A percentile compares a stretch with the other conserved stretches of the same genome.
phyloP scores from a whole-genome alignment of 306 rosid species.

The Rosa rugosa region DNA sequence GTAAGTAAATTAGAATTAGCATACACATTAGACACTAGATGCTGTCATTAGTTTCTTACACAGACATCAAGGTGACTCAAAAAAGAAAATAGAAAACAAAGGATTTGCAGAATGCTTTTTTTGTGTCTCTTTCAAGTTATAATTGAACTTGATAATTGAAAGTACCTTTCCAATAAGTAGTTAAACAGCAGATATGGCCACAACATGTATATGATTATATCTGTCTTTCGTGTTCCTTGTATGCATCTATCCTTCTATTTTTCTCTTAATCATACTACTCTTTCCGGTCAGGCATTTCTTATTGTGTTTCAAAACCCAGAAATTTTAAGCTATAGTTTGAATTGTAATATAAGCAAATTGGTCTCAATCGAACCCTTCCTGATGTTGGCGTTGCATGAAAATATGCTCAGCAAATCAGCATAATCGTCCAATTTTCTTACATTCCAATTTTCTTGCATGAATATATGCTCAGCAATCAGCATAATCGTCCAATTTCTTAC shows the following conservation, averaged over 20 bases:
- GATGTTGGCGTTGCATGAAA: no score
- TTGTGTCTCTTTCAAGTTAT: neutral
- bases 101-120: neutral
- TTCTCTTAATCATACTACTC: neutral
- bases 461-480: no score
- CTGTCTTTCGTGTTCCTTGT: neutral
- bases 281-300: no score
- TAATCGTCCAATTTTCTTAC: no score
- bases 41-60: neutral
- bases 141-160: neutral
- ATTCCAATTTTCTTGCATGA: no score
- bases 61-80: neutral
- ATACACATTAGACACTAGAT: neutral
- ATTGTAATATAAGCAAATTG: no score
- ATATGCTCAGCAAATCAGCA: no score
- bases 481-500: no score
- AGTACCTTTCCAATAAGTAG: neutral
- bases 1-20: conserved; percentile 47
- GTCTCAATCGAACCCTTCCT: no score
- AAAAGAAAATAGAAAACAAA: neutral
- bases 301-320: no score
- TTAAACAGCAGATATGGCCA: neutral
- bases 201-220: neutral
- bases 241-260: no score
- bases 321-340: no score